Base-by-base conservation (phyloP, 2,329 filamentous ascomycete genomes). In the Colletotrichum endophyticum region DNA sequence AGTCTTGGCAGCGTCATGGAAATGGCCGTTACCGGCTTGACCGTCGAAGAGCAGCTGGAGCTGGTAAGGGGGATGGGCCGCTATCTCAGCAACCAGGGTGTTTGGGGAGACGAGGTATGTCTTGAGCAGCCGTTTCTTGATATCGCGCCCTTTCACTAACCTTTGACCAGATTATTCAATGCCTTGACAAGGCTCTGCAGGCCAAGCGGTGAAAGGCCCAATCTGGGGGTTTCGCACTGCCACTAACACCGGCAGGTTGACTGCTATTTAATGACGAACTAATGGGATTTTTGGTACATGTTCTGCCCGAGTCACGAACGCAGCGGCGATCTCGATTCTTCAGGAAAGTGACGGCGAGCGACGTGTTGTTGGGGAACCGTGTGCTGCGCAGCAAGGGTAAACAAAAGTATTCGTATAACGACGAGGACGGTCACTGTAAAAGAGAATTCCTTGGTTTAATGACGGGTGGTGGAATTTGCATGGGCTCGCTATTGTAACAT, bases 1-100 rank as follows among this genome's bases (percentile, higher is more conserved):
- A 95, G 90, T 73, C 93, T 98, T 25, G 97, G 96, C 25, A 92
- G 92, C 71, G 94, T 99, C 44, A 94, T 99, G 80, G 96, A 99
- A 88, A 92, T 93, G 15, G 96, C 95, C 67, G 98, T 99, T 80
- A 98, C 93, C 8, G 96, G 96, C n/a, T 87, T 99, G 80, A 93
- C 92, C 1, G 87, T 93, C 2, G 96, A 98, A 56, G 95, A 99
- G 86, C 96, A 99, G 86, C 89, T 98, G 77, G 96, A 98, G 85
- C 88, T 95, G 69, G 89, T 96, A 30, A 91, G 90, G 82, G 88
- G 89, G 9, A 92, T 94, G 83, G 88, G 89, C 72, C 90, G 90
- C 79, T 93, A 94, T 81, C 86, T 94, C 56, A 88, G 88, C 77
- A 94, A 94, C 81, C 92, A 94, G 83, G 92, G 91, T n/a, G 83